Percentiles rank a stretch among this genome's conserved stretches.
phyloP scores from a whole-genome alignment of 2,329 filamentous ascomycete species.

The Penicillium sp. region DNA sequence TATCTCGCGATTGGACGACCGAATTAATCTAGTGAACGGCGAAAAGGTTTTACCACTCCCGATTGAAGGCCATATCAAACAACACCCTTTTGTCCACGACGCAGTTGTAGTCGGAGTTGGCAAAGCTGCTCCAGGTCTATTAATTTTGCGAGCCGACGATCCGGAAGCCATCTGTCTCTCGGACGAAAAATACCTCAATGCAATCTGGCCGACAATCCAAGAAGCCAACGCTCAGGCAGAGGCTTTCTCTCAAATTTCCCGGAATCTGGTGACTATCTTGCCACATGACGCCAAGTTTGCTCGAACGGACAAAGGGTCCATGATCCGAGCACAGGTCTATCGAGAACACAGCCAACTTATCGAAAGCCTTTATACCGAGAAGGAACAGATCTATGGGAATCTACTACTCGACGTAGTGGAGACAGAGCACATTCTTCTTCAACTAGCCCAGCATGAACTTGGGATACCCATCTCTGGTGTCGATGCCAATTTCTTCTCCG shows the following conservation, averaged over 20 bases:
- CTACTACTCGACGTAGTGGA: conserved; percentile 34
- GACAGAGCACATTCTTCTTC: conserved; percentile 35
- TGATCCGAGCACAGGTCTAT: conserved; percentile 53
- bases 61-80: conserved; percentile 34
- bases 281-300: conserved; percentile 43
- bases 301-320: conserved; percentile 54
- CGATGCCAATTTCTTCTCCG: conserved; percentile 45
- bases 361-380: conserved; percentile 29
- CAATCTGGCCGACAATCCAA: conserved; percentile 40
- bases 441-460: conserved; percentile 30
- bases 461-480: conserved; percentile 31
- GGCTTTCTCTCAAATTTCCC: conserved; percentile 45
- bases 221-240: conserved; percentile 43
- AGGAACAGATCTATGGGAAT: conserved; percentile 19
- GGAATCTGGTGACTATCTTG: conserved; percentile 42
- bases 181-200: conserved; percentile 35
- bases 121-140: conserved; percentile 27
- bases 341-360: conserved; percentile 46
- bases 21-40: conserved; percentile 33
- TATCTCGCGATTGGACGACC: conserved; percentile 32
- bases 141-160: conserved; percentile 28
- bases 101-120: conserved; percentile 32
- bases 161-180: conserved; percentile 20
- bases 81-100: conserved; percentile 31
- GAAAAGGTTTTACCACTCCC: conserved; percentile 37